Evolutionary conservation across 1,284 basidiomycete genomes (phyloP).

Genomic region (Mycosarcoma maydis): DNA sequence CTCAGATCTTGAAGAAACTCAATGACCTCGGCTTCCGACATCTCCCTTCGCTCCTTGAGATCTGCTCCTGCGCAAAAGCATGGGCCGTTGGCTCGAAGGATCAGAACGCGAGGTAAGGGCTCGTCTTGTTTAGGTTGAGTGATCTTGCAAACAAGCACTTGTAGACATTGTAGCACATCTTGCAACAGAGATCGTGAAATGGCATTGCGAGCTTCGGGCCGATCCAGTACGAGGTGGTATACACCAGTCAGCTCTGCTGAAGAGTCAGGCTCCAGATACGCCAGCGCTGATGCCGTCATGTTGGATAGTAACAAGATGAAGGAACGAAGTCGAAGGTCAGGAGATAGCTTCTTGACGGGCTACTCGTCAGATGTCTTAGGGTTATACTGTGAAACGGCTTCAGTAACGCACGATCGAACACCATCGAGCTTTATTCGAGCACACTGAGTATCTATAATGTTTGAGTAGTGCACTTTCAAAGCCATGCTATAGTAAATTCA

Average conservation of each 20-base stretch:
- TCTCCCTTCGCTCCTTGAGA: conserved; percentile 76
- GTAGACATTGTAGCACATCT: conserved; percentile 5
- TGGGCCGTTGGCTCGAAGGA: conserved; percentile 20
- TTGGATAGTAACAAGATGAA: background rate
- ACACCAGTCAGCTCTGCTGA: conserved; percentile 6
- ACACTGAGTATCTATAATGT: too few relatives aligned
- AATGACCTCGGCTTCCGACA: conserved; percentile 73
- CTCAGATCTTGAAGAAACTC: conserved; percentile 83
- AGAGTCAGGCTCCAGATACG: background rate
- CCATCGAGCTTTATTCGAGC: too few relatives aligned
- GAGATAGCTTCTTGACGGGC: background rate
- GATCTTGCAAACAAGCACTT: conserved; percentile 2
- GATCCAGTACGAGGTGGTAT: conserved; percentile 13
- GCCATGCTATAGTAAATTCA: too few relatives aligned
- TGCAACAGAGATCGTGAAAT: conserved; percentile 13
- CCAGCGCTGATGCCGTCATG: conserved; percentile 1
- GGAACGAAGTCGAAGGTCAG: background rate
- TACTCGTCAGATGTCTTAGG: too few relatives aligned
- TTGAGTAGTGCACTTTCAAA: too few relatives aligned
- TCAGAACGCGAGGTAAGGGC: conserved; percentile 19
- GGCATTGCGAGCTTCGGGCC: conserved; percentile 13
- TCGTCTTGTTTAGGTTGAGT: background rate
- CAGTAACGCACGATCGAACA: too few relatives aligned
- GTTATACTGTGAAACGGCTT: too few relatives aligned
- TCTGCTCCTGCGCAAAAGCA: conserved; percentile 71